phyloP scores from a whole-genome alignment of 164 flowering plant species.

The Annona squamosa region DNA sequence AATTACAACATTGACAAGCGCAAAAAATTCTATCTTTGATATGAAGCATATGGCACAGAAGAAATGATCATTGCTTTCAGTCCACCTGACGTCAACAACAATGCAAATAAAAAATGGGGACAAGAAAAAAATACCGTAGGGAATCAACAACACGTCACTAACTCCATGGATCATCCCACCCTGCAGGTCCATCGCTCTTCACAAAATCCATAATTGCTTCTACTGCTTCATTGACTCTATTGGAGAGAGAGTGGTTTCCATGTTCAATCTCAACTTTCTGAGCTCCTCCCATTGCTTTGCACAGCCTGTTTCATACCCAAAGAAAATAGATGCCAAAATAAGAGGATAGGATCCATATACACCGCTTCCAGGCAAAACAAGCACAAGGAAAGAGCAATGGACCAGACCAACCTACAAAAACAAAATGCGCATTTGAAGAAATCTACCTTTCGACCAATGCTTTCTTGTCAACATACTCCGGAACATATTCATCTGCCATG shows the following conservation, averaged over 20 bases:
- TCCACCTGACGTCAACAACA: background rate
- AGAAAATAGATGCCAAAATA: background rate
- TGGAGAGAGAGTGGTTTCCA: slow-evolving; percentile 94
- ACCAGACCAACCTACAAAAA: too few species aligned
- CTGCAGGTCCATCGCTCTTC: slow-evolving; percentile 78
- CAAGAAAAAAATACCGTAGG: background rate
- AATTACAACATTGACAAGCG: too few species aligned
- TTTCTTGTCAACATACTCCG: slow-evolving; percentile 90
- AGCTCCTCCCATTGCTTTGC: slow-evolving; percentile 55
- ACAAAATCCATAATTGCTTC: slow-evolving; percentile 65
- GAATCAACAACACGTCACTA: slow-evolving; percentile 11
- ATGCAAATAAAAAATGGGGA: background rate
- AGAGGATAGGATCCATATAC: background rate
- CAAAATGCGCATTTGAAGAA: background rate
- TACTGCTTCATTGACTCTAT: slow-evolving; percentile 76
- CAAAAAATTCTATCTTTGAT: too few species aligned
- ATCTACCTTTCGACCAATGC: slow-evolving; percentile 69
- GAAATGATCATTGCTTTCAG: background rate
- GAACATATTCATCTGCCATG: slow-evolving; percentile 94
- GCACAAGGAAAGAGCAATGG: background rate
- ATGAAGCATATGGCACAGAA: background rate
- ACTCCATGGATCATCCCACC: slow-evolving; percentile 99
- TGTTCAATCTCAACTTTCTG: slow-evolving; percentile 61
- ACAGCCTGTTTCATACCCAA: slow-evolving; percentile 48
- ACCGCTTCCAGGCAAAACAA: background rate